Base-by-base conservation (phyloP, 805 yeast genomes). In the Wickerhamomyces queroliae region DNA sequence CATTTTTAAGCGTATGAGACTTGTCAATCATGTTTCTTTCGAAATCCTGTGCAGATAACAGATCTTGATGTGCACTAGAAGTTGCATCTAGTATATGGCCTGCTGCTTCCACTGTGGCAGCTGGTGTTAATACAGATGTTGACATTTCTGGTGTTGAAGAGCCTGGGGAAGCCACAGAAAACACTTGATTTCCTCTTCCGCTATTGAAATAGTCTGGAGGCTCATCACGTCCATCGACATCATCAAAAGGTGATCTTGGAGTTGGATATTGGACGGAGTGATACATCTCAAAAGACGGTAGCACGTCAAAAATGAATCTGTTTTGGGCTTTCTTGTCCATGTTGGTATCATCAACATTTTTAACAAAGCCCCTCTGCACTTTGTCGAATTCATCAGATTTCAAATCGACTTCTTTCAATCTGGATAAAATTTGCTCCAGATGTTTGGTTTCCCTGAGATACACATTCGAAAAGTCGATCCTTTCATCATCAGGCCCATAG, bases 271-370 rank as follows among this genome's bases (percentile, higher is more conserved):
- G 67, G 32, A 66, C 37, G 1, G 64, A 70, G 48, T 76, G 78
- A 50, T 77, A 79, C 80, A 81, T 76, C 45, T 80, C 83, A 51
- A 80, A 81, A 0, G 86, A 78, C 0, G 87, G 89, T 26, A 81
- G 55, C 2, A 80, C 72, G 48, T 80, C 86, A 37, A 76, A 63
- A 11, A 61, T 42, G 7, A 46, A 33, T 16, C 20, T 28, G 10
- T 28, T 28, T 9, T 16, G 31, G 9, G 42, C 48, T 7, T 46
- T 43, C 20, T 38, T 39, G 10, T 34, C 34, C 19, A 37, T 32
- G 12, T 26, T 35, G 5, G 40, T 40, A 3, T 28, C 36, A 6
- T 25, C 13, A 15, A 30, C 16, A 3, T 28, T 22, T 27, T 23
- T 25, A 19, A 20, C 18, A 2, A 36, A 34, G 7, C 36, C 25